Conservation (phyloP, 768 basidiomycete species). For the Lentinula aciculospora region DNA sequence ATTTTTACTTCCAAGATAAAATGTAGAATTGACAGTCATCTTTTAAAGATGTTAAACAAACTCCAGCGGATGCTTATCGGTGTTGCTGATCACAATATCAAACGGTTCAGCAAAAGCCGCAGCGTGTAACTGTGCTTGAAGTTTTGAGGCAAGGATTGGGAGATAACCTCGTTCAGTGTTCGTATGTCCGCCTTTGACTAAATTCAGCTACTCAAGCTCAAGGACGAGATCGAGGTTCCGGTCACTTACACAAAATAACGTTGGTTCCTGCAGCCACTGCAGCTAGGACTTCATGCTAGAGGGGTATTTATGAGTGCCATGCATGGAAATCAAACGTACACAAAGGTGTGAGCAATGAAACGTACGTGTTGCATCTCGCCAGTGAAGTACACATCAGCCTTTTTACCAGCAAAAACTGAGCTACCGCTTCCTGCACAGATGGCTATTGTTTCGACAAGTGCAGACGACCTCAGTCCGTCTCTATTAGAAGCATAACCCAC, state of each 20-base stretch:
- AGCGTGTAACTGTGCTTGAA: conserved; percentile 45
- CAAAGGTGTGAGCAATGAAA: conserved; percentile 4
- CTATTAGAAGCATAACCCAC: conserved; percentile 46
- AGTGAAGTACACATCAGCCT: conserved; percentile 87
- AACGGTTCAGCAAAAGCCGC: conserved; percentile 30
- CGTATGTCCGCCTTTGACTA: conserved; percentile 76
- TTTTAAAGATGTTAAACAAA: conserved; percentile 41
- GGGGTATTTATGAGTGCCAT: conserved; percentile 4
- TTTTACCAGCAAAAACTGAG: conserved; percentile 61
- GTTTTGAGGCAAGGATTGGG: conserved; percentile 59
- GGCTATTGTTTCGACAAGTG: conserved; percentile 58
- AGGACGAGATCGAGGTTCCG: not conserved
- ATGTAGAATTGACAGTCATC: no score
- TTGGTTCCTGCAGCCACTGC: conserved; percentile 70
- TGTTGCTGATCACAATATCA: conserved; percentile 66
- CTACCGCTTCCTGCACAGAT: conserved; percentile 92
- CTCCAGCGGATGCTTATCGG: conserved; percentile 70
- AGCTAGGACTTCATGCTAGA: conserved; percentile 83
- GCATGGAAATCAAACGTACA: not conserved
- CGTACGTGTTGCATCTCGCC: conserved; percentile 90
- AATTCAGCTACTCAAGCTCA: not conserved
- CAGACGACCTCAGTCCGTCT: conserved; percentile 15
- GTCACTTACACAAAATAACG: conserved; percentile 74
- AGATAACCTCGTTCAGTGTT: conserved; percentile 96
- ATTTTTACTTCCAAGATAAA: no score